These are phyloP conservation scores for Encephalitozoon cuniculi DNA, from an alignment of 371 early-diverging fungal genomes.

Conservation along the genomic window DNA sequence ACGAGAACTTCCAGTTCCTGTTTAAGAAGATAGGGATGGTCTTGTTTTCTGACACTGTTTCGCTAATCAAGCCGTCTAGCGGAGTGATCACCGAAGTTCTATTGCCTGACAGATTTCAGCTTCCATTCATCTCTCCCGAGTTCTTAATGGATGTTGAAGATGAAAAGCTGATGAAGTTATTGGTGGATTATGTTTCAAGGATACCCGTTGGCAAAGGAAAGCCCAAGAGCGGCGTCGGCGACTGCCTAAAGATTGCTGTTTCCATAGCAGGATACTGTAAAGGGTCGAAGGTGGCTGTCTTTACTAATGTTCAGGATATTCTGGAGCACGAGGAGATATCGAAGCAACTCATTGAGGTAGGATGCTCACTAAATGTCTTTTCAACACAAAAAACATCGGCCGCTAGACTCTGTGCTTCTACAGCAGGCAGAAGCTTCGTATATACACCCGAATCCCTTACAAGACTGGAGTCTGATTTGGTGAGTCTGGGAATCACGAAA, in stretches of 20 bases:
- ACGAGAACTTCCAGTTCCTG: conserved; percentile 33
- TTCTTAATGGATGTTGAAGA: conserved; percentile 21
- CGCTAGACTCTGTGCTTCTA: not conserved
- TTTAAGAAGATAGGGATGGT: conserved; percentile 28
- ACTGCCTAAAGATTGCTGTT: not conserved
- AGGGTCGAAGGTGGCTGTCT: conserved; percentile 34
- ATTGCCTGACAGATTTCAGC: not conserved
- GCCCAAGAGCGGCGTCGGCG: not conserved
- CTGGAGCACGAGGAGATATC: conserved; percentile 12
- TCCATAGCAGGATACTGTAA: not conserved
- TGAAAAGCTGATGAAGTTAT: not conserved
- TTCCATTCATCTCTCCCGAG: conserved; percentile 21
- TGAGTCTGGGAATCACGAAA: conserved; percentile 4
- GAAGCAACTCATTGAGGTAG: not conserved
- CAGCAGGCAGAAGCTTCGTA: conserved; percentile 10
- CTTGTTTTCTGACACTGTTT: not conserved
- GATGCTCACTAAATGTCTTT: not conserved
- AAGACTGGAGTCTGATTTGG: conserved; percentile 11
- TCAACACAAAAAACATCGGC: conserved; percentile 1
- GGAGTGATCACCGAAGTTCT: not conserved
- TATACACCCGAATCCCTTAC: not conserved
- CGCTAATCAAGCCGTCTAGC: not conserved
- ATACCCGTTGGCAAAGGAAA: not conserved
- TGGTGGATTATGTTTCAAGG: not conserved
- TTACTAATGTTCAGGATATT: not conserved